Base-by-base conservation (phyloP, 2,329 filamentous ascomycete species). In the Lasiodiplodia citricola region DNA sequence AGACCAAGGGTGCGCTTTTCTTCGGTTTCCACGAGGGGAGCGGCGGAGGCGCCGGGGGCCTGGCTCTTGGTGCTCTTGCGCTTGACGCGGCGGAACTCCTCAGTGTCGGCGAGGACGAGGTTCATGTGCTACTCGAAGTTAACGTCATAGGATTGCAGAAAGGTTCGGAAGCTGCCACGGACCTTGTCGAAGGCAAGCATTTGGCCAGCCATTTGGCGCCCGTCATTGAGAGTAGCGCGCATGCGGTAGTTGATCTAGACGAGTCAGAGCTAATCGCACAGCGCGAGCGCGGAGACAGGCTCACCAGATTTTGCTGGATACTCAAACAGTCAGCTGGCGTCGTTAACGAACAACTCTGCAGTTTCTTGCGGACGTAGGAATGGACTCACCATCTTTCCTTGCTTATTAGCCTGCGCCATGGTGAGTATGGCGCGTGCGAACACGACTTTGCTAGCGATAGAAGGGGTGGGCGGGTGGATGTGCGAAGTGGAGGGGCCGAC, bases 111-210 rank as follows among this genome's bases (percentile, higher is more conserved):
- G 71, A 99, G 92, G 71, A 99, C 96, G 73, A 99, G 89, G 82
- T 99, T 99, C 96, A 99, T 99, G 83, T 99, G 96, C 94, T 97
- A 78, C 23, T 14, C 16, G 2, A n/a, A 2, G 31, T 67, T 16
- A 67, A 47, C 65, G 13, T n/a, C 13, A 16, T 5, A 47, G 55
- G 23, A 31, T n/a, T 23, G n/a, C 31, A 60, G n/a, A 60, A 16
- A 16, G 52, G 54, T 47, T 66, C 54, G 41, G 56, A 14, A 18
- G 21, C 37, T 31, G 52, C 16, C 37, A 68, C 73, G 68, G 83
- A 95, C 93, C 89, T 98, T 98, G 83, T 99, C 96, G 78, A 98
- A 99, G 67, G 96, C 96, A 74, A 99, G 88, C 93, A 99, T 97
- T 82, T 98, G 94, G 71, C 94, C 96, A 51, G 94, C 94, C 90